Evolutionary conservation across 176 grass and related monocot species (phyloP), one percentile per base, ranked within the genome.

Genomic region (Bothriochloa decipiens): DNA sequence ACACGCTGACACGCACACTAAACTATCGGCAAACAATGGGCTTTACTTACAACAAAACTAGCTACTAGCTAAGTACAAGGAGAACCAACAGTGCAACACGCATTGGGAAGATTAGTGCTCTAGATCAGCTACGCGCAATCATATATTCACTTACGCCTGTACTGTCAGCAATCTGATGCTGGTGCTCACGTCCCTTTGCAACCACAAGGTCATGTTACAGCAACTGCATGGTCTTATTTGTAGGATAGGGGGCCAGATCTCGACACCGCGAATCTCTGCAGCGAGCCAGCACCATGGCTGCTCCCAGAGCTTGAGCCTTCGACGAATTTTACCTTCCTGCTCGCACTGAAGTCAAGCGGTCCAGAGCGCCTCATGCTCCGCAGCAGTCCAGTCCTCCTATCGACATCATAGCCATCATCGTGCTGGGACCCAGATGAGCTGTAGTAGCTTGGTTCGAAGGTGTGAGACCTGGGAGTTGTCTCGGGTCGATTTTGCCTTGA

Each of bases 241-340:
- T 95, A 98, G 47, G 85, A 92, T 36, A 98, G 88, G 28, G n/a
- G 93, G 28, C 96, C 96, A 35, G 96, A 98, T 85, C 91, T 98
- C 3, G 96, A 98, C 67, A 95, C 87, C 0, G 91, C 26, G 75
- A 95, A 94, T 65, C 87, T 91, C 52, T 89, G 96, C 42, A 90
- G 35, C 32, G 93, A 90, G 18, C 91, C 92, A 33, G 81, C 70
- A 1, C 93, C 96, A 41, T 94, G 90, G 62, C 77, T 85, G 55
- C 77, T 85, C 68, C 73, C 89, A 68, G 96, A 98, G 77, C 86
- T 90, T 18, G 96, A 98, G 29, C 93, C 87, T 74, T 98, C 96
- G 8, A 87, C 85, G 58, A 93, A 90, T 36, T 98, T 98, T 43
- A 80, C 91, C 88, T 98, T 98, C 65, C 89, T 88, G 88, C 86